phyloP scores from a whole-genome alignment of 2,329 filamentous ascomycete species.

The Nemania serpens region DNA sequence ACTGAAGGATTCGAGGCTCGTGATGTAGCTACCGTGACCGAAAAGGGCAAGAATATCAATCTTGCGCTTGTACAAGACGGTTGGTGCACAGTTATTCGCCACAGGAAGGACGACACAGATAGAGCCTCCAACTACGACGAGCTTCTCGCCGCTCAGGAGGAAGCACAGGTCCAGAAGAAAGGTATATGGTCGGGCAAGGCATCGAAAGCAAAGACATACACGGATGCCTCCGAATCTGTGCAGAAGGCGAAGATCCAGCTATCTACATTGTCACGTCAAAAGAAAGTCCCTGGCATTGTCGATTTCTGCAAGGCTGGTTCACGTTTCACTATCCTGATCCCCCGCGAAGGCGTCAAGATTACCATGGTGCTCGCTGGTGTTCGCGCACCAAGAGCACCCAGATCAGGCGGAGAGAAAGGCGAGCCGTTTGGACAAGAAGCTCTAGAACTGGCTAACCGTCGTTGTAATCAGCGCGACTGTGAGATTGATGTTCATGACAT shows the following conservation, averaged over 20 bases:
- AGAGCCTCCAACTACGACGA: slow-evolving; percentile 94
- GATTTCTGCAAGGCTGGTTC: slow-evolving; percentile 98
- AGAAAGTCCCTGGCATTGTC: slow-evolving; percentile 89
- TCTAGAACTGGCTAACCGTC: slow-evolving; percentile 84
- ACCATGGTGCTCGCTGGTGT: slow-evolving; percentile 95
- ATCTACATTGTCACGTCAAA: slow-evolving; percentile 84
- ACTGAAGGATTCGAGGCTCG: slow-evolving; percentile 91
- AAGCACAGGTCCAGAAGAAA: slow-evolving; percentile 84
- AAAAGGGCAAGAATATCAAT: slow-evolving; percentile 86
- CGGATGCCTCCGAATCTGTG: slow-evolving; percentile 87
- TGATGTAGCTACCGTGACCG: slow-evolving; percentile 86
- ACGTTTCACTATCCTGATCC: slow-evolving; percentile 88
- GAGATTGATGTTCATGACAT: slow-evolving; percentile 94
- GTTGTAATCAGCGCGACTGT: slow-evolving; percentile 91
- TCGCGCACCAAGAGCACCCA: slow-evolving; percentile 83
- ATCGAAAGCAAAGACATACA: slow-evolving; percentile 78
- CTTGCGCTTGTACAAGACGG: slow-evolving; percentile 87
- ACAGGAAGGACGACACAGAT: slow-evolving; percentile 93
- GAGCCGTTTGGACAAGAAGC: slow-evolving; percentile 97
- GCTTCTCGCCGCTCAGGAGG: slow-evolving; percentile 77
- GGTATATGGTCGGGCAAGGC: slow-evolving; percentile 95
- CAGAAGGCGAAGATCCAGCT: slow-evolving; percentile 97
- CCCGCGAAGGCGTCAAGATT: slow-evolving; percentile 90
- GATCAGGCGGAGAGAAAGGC: slow-evolving; percentile 74
- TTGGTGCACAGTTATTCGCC: slow-evolving; percentile 91